phyloP scores from a whole-genome alignment of 768 basidiomycete species.

The Tricholoma furcatifolium region DNA sequence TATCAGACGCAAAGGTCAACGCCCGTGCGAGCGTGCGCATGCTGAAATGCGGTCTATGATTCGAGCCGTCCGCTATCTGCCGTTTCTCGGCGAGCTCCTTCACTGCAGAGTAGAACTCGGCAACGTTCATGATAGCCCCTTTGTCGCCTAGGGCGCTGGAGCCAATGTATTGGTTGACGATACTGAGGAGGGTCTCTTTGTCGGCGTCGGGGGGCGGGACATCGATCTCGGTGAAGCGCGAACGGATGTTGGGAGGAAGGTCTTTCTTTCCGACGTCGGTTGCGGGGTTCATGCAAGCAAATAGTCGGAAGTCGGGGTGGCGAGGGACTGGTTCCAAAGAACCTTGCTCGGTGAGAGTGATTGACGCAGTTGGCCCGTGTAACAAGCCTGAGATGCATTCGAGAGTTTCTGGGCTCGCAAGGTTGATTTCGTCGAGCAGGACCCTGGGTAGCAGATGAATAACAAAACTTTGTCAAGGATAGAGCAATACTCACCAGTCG shows the following conservation, averaged over 20 bases:
- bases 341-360: slow-evolving; percentile 92
- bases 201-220: slow-evolving; percentile 94
- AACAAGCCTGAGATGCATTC: slow-evolving; percentile 91
- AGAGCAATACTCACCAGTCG: slow-evolving; percentile 68
- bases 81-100: slow-evolving; percentile 73
- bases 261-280: slow-evolving; percentile 99
- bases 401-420: slow-evolving; percentile 91
- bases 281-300: slow-evolving; percentile 99
- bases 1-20: slow-evolving; percentile 85
- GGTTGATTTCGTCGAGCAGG: slow-evolving; percentile 93
- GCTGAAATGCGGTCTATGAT: slow-evolving; percentile 91
- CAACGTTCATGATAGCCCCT: slow-evolving; percentile 84
- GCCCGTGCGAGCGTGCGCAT: slow-evolving; percentile 95
- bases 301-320: slow-evolving; percentile 93
- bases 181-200: slow-evolving; percentile 82
- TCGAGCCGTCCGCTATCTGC: slow-evolving; percentile 89
- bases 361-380: slow-evolving; percentile 81
- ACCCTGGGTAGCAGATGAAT: slow-evolving; percentile 53
- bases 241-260: slow-evolving; percentile 85
- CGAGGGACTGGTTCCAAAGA: slow-evolving; percentile 86
- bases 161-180: slow-evolving; percentile 89
- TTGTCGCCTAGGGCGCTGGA: slow-evolving; percentile 81
- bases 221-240: slow-evolving; percentile 93
- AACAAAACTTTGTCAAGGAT: background rate
- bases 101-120: slow-evolving; percentile 84